A percentile compares a stretch with the other conserved stretches of the same genome.
Conservation (phyloP, 805 yeast genomes). For the Saturnispora besseyi region DNA sequence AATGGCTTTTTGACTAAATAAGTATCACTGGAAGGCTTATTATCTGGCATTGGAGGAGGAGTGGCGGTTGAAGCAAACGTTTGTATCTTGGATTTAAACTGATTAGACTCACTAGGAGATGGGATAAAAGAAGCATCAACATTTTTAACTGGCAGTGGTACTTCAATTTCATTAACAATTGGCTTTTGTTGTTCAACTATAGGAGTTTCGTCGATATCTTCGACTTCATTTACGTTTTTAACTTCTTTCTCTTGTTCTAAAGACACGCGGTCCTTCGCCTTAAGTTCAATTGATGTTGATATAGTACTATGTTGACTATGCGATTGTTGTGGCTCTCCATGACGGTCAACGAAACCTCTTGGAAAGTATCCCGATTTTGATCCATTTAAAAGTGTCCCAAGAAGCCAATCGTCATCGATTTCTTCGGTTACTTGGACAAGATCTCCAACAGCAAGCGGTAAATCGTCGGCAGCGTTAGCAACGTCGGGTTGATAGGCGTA, state of each 20-base stretch:
- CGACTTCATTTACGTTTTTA: background rate
- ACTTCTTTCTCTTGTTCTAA: background rate
- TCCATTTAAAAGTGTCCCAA: conserved; percentile 47
- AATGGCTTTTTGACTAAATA: conserved; percentile 45
- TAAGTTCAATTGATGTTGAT: background rate
- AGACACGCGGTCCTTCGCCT: background rate
- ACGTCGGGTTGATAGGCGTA: conserved; percentile 27
- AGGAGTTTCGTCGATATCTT: background rate
- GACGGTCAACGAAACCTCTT: conserved; percentile 59
- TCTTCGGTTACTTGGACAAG: conserved; percentile 63
- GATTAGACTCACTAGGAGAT: background rate
- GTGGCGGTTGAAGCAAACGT: conserved; percentile 1
- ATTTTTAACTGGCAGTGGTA: conserved; percentile 2
- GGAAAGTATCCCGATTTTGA: conserved; percentile 75
- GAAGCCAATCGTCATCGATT: conserved; percentile 90
- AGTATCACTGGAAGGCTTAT: conserved; percentile 26
- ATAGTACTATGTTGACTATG: background rate
- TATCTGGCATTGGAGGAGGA: conserved; percentile 24
- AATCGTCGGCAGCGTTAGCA: conserved; percentile 74
- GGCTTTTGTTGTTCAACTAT: background rate
- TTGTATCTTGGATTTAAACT: conserved; percentile 5
- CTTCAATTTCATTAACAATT: background rate
- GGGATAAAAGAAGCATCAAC: background rate
- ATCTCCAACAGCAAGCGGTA: conserved; percentile 61
- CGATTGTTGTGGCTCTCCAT: background rate